phyloP scores from a whole-genome alignment of 176 grass and related monocot genomes.

The Phoenix roebelenii region DNA sequence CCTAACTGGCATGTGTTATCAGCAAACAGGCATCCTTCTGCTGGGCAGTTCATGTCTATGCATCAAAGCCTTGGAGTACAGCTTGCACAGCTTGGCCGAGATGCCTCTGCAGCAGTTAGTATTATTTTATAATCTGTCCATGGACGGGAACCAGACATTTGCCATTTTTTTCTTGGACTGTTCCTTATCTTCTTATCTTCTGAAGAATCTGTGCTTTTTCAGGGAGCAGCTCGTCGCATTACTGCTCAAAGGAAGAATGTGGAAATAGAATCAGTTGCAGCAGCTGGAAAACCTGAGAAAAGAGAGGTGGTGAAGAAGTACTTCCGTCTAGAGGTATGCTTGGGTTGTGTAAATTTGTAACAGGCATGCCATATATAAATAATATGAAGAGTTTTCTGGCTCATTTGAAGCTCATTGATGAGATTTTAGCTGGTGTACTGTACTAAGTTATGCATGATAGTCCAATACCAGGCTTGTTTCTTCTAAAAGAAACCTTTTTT shows the following conservation, averaged over 20 bases:
- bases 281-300: conserved; percentile 42
- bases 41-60: conserved; percentile 57
- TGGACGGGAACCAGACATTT: too few relatives aligned
- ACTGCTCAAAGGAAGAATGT: conserved; percentile 39
- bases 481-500: too few relatives aligned
- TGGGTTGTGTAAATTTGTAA: neutral
- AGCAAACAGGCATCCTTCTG: conserved; percentile 43
- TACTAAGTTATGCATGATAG: too few relatives aligned
- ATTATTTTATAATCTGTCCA: neutral
- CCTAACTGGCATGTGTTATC: conserved; percentile 61
- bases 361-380: neutral
- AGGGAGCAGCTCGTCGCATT: conserved; percentile 54
- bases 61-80: conserved; percentile 66
- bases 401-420: too few relatives aligned
- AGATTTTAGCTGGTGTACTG: neutral
- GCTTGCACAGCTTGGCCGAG: conserved; percentile 60
- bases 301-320: conserved; percentile 56
- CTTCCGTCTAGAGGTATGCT: conserved; percentile 53
- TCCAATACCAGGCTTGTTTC: too few relatives aligned
- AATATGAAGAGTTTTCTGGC: neutral
- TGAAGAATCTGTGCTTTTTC: conserved; percentile 21
- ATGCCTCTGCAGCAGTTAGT: conserved; percentile 51
- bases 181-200: neutral
- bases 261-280: conserved; percentile 62
- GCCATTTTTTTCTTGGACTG: too few relatives aligned